Percentiles rank a stretch among this genome's conserved stretches.
Evolutionary conservation across 2,329 filamentous ascomycete species (phyloP).

Genomic region (Chlorencoelia australis): DNA sequence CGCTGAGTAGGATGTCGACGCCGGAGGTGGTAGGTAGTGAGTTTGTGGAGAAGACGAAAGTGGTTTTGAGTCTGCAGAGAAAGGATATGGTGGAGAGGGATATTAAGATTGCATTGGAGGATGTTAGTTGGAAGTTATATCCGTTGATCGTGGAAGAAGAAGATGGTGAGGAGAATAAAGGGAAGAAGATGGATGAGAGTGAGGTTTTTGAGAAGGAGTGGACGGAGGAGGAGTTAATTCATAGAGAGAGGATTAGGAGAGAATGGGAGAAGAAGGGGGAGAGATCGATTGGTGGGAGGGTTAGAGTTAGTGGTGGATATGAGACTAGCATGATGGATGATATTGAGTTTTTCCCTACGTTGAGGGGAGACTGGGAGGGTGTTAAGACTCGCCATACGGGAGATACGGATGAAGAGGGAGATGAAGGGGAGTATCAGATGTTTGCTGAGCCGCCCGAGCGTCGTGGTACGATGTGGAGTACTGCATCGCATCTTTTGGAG

Average conservation of each 20-base stretch:
- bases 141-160: neutral
- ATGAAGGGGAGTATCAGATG: neutral
- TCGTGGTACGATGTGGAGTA: too few species aligned
- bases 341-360: too few species aligned
- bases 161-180: neutral
- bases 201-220: neutral
- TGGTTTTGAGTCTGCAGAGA: neutral
- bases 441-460: too few species aligned
- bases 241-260: neutral
- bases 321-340: too few species aligned
- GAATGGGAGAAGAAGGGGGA: neutral
- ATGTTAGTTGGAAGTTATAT: neutral
- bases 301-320: too few species aligned
- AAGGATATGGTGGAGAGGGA: neutral
- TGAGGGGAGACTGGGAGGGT: neutral
- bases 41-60: neutral
- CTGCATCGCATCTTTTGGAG: too few species aligned
- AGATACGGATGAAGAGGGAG: neutral
- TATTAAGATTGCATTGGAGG: neutral
- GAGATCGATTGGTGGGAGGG: neutral
- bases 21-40: neutral
- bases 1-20: neutral
- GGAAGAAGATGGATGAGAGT: slow-evolving; percentile 11
- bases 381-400: neutral
- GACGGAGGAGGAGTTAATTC: neutral